Evolutionary conservation across 306 rosid genomes (phyloP).

Genomic region (Trifolium fragiferum): DNA sequence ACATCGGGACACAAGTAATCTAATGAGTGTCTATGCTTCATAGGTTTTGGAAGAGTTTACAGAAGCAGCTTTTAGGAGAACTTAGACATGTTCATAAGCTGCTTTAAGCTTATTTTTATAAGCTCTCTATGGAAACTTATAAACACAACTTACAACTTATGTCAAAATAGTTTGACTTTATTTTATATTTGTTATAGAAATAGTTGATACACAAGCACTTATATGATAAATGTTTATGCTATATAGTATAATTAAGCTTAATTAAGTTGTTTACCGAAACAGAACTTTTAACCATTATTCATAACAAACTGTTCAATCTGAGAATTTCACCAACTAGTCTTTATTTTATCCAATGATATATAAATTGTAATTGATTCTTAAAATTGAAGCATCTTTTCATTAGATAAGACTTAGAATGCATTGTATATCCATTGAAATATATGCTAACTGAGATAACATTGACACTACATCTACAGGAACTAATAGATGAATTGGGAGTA

Average conservation of each 20-base stretch:
- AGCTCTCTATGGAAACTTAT: too few relatives aligned
- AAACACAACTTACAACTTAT: too few relatives aligned
- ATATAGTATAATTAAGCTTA: background rate
- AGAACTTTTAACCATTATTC: background rate
- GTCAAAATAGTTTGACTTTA: background rate
- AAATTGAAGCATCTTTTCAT: slow-evolving; percentile 30
- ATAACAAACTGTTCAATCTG: background rate
- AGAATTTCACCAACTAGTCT: background rate
- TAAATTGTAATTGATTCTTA: slow-evolving; percentile 3
- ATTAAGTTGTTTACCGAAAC: background rate
- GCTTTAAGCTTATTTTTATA: too few relatives aligned
- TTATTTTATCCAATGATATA: background rate
- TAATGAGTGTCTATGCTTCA: too few relatives aligned
- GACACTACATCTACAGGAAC: slow-evolving; percentile 68
- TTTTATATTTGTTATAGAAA: background rate
- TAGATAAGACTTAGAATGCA: slow-evolving; percentile 9
- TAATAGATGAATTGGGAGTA: slow-evolving; percentile 73
- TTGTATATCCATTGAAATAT: slow-evolving; percentile 25
- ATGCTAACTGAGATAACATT: slow-evolving; percentile 38
- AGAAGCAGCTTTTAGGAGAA: too few relatives aligned
- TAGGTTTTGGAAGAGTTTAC: too few relatives aligned
- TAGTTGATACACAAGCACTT: background rate
- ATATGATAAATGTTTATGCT: background rate
- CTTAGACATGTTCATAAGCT: too few relatives aligned
- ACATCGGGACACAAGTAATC: too few relatives aligned